phyloP scores from a whole-genome alignment of 2,329 filamentous ascomycete genomes.

The Colletotrichum agaves region DNA sequence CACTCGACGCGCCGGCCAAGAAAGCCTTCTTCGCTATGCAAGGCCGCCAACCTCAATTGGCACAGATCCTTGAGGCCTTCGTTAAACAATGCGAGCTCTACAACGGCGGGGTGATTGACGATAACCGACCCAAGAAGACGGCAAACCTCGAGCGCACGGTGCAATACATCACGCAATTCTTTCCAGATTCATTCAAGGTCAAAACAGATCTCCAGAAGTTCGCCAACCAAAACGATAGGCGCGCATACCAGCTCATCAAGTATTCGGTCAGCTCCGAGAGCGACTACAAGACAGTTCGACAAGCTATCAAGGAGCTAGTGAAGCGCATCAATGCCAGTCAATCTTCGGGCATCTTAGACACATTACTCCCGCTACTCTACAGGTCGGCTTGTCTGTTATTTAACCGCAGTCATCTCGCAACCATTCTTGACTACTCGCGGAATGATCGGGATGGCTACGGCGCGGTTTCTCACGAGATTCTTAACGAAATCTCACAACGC shows the following conservation, averaged over 20 bases:
- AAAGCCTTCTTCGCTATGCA: conserved; percentile 91
- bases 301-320: conserved; percentile 89
- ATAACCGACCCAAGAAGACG: conserved; percentile 76
- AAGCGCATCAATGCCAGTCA: conserved; percentile 80
- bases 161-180: conserved; percentile 76
- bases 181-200: conserved; percentile 80
- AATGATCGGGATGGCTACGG: conserved; percentile 84
- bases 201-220: conserved; percentile 87
- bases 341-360: conserved; percentile 76
- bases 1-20: conserved; percentile 81
- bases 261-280: conserved; percentile 87
- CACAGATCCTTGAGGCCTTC: conserved; percentile 79
- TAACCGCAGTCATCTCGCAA: conserved; percentile 92
- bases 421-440: conserved; percentile 88
- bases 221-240: conserved; percentile 88
- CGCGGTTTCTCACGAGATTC: conserved; percentile 83
- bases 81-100: conserved; percentile 87
- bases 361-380: conserved; percentile 84
- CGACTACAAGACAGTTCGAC: conserved; percentile 91
- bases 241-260: conserved; percentile 88
- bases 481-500: conserved; percentile 90
- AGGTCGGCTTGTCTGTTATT: conserved; percentile 86
- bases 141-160: conserved; percentile 78
- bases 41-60: conserved; percentile 78
- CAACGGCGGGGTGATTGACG: conserved; percentile 85